These are phyloP conservation scores for Eucalyptus regnans DNA, from an alignment of 345 rosid species.

Conservation along the genomic window DNA sequence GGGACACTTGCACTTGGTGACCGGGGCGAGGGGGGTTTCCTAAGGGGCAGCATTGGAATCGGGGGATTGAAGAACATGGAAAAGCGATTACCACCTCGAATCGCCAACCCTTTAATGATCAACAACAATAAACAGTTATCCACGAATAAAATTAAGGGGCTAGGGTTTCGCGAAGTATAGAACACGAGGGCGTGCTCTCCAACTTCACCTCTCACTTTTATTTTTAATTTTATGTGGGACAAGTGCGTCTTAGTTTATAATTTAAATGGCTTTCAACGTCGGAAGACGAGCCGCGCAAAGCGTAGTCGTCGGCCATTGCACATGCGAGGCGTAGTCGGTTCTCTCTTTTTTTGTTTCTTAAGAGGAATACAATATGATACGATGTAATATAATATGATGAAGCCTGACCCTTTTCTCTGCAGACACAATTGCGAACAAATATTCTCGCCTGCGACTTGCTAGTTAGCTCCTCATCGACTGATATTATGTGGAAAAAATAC, in stretches of 20 bases:
- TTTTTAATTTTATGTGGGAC: background rate
- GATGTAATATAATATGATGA: background rate
- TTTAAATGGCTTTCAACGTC: background rate
- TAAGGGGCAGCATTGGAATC: background rate
- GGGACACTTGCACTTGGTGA: background rate
- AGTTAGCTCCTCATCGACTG: background rate
- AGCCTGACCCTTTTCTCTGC: background rate
- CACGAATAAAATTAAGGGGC: background rate
- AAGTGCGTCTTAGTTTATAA: background rate
- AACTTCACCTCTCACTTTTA: background rate
- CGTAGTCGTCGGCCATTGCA: background rate
- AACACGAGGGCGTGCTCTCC: constrained; percentile 7
- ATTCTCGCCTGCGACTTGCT: background rate
- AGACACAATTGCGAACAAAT: background rate
- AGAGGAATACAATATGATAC: background rate
- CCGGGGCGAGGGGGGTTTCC: background rate
- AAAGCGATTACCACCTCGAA: constrained; percentile 2
- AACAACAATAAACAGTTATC: background rate
- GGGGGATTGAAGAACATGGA: background rate
- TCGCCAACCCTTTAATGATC: background rate
- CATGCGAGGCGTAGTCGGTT: background rate
- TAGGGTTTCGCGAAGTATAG: background rate
- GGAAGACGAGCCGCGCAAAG: background rate
- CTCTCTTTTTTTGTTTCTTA: background rate
- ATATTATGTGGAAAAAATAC: background rate